These are phyloP conservation scores for Cutaneotrichosporon cyanovorans DNA, from an alignment of 1,284 basidiomycete species.

Conservation along the genomic window DNA sequence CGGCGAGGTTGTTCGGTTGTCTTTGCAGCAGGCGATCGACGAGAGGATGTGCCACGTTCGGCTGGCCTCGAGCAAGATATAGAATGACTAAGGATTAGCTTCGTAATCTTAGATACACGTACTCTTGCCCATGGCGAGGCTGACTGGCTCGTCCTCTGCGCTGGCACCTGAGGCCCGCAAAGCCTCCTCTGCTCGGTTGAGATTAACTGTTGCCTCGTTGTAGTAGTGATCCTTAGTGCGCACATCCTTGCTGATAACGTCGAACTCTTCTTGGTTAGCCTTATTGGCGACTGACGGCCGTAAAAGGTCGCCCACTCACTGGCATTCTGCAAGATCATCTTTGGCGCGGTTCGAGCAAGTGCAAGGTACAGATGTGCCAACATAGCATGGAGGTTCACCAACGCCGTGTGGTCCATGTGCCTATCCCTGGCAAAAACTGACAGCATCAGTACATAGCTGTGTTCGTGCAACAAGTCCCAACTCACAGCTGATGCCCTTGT, in stretches of 20 bases:
- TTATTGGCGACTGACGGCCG: neutral
- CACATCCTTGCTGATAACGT: conserved; percentile 56
- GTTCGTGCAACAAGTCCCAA: neutral
- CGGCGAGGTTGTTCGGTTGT: conserved; percentile 66
- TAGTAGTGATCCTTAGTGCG: conserved; percentile 58
- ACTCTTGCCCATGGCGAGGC: conserved; percentile 31
- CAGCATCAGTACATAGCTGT: neutral
- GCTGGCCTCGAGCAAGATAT: conserved; percentile 66
- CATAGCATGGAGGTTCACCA: conserved; percentile 61
- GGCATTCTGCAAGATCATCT: conserved; percentile 61
- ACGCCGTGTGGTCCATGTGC: conserved; percentile 44
- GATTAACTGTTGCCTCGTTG: conserved; percentile 58
- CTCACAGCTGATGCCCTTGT: conserved; percentile 42
- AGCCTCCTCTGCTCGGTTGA: conserved; percentile 66
- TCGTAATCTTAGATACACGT: neutral
- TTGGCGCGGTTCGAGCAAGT: conserved; percentile 70
- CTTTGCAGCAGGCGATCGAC: conserved; percentile 73
- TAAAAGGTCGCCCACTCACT: conserved; percentile 50
- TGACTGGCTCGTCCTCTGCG: conserved; percentile 35
- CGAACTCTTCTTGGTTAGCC: conserved; percentile 53
- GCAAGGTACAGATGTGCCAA: conserved; percentile 75
- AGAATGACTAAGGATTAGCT: conserved; percentile 56
- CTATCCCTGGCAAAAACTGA: conserved; percentile 27
- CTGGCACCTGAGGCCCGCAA: conserved; percentile 45
- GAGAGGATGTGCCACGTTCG: conserved; percentile 67